A percentile compares a stretch with the other conserved stretches of the same genome.
Conservation (phyloP, 176 grass and related monocot genomes). For the Luzula sylvatica region DNA sequence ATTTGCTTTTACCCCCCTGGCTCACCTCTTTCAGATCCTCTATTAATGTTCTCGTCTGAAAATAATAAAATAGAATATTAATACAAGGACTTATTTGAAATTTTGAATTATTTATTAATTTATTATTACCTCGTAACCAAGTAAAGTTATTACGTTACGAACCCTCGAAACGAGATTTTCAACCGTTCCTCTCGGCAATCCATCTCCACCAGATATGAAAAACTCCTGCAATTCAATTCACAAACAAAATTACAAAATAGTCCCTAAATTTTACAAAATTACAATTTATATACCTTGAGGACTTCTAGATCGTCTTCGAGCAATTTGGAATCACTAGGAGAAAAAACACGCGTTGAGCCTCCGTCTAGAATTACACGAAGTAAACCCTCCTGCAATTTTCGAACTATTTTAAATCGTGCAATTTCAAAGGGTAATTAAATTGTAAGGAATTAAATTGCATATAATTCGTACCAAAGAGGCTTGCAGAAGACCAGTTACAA, state of each 20-base stretch:
- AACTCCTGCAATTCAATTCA: constrained; percentile 61
- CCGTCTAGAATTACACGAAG: constrained; percentile 95
- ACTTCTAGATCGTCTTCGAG: constrained; percentile 94
- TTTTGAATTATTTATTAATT: neutral
- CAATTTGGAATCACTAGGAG: constrained; percentile 53
- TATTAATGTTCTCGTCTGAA: constrained; percentile 73
- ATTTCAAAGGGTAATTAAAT: too few relatives aligned
- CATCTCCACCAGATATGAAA: constrained; percentile 98
- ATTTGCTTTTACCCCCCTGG: constrained; percentile 87
- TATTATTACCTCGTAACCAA: constrained; percentile 70
- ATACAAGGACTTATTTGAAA: neutral
- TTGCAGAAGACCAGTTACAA: constrained; percentile 95
- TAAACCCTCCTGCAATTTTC: constrained; percentile 64
- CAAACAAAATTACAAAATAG: constrained; percentile 2
- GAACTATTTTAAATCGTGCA: constrained; percentile 9
- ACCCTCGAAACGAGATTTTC: constrained; percentile 73
- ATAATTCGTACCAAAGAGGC: constrained; percentile 68
- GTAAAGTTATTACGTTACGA: constrained; percentile 78
- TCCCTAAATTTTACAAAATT: constrained; percentile 11
- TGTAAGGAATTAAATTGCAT: constrained; percentile 2
- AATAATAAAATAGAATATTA: constrained; percentile 14
- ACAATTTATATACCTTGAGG: constrained; percentile 52
- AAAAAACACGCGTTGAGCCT: constrained; percentile 73
- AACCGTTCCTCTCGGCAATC: constrained; percentile 94
- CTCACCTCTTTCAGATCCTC: constrained; percentile 77